phyloP scores from a whole-genome alignment of 768 basidiomycete genomes.

The Gloeophyllum trabeum region DNA sequence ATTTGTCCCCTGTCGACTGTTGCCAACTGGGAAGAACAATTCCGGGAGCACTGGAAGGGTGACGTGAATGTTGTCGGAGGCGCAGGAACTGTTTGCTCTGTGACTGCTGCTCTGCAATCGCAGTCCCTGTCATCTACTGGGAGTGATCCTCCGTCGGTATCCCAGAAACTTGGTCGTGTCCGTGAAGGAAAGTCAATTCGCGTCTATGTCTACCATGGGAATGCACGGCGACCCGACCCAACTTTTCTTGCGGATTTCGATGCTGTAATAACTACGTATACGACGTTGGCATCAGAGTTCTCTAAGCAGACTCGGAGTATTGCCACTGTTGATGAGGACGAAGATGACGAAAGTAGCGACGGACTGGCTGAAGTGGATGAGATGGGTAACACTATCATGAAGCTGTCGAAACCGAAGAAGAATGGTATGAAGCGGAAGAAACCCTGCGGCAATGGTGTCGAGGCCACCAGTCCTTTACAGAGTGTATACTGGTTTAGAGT shows the following conservation, averaged over 20 bases:
- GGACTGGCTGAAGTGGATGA: constrained; percentile 58
- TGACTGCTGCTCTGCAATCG: constrained; percentile 9
- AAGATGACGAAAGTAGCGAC: constrained; percentile 53
- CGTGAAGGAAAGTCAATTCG: constrained; percentile 47
- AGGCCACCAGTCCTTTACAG: constrained; percentile 74
- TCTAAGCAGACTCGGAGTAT: constrained; percentile 76
- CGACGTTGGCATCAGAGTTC: constrained; percentile 89
- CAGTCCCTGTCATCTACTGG: constrained; percentile 19
- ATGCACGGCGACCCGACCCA: constrained; percentile 78
- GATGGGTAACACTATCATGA: constrained; percentile 48
- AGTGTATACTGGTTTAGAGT: constrained; percentile 95
- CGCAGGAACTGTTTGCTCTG: constrained; percentile 32
- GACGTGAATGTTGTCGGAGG: constrained; percentile 79
- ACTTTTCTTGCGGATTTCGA: constrained; percentile 87
- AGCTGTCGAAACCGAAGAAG: constrained; percentile 56
- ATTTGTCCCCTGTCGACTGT: constrained; percentile 95
- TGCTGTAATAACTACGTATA: constrained; percentile 94
- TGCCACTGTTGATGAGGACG: constrained; percentile 41
- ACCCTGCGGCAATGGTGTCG: constrained; percentile 29
- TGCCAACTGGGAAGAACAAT: constrained; percentile 98
- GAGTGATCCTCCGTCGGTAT: background rate
- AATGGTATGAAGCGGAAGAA: constrained; percentile 59
- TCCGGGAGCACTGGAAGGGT: constrained; percentile 93
- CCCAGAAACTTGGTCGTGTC: constrained; percentile 18
- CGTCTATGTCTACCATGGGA: constrained; percentile 95